Percentiles rank a stretch among this genome's conserved stretches.
These are phyloP conservation scores for Heterobasidion irregulare DNA, from an alignment of 1,284 basidiomycete genomes.

Conservation along the genomic window DNA sequence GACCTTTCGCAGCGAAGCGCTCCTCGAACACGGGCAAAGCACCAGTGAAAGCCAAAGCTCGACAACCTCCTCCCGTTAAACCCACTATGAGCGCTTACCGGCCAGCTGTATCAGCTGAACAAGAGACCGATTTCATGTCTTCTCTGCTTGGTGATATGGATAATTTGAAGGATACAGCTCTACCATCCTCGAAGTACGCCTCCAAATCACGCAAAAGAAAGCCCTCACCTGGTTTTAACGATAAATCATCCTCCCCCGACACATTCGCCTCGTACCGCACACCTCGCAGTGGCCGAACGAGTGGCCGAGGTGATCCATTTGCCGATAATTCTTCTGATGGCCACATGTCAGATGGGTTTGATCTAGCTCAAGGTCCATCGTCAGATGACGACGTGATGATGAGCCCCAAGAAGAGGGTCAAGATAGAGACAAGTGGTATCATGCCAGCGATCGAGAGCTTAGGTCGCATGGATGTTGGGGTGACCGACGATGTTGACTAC, in stretches of 20 bases:
- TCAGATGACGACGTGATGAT: constrained; percentile 46
- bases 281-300: constrained; percentile 4
- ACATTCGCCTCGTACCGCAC: constrained; percentile 12
- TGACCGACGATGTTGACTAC: constrained; percentile 34
- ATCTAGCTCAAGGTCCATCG: constrained; percentile 25
- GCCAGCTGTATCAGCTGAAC: constrained; percentile 61
- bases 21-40: constrained; percentile 29
- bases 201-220: constrained; percentile 63
- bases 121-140: constrained; percentile 85
- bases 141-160: constrained; percentile 67
- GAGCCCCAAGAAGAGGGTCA: constrained; percentile 64
- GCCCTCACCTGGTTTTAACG: constrained; percentile 35
- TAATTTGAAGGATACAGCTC: constrained; percentile 21
- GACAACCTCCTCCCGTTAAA: constrained; percentile 39
- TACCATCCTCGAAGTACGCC: constrained; percentile 17
- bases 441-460: constrained; percentile 48
- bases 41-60: constrained; percentile 32
- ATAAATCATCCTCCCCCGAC: constrained; percentile 19
- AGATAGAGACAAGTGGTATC: constrained; percentile 34
- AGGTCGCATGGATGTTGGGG: constrained; percentile 46
- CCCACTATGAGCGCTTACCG: constrained; percentile 73
- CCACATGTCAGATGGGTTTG: constrained; percentile 32
- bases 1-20: constrained; percentile 27
- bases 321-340: constrained; percentile 51
- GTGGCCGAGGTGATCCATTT: constrained; percentile 9